These are phyloP conservation scores for Vaccinium myrtillus DNA, from an alignment of 148 eudicot genomes.

Conservation along the genomic window DNA sequence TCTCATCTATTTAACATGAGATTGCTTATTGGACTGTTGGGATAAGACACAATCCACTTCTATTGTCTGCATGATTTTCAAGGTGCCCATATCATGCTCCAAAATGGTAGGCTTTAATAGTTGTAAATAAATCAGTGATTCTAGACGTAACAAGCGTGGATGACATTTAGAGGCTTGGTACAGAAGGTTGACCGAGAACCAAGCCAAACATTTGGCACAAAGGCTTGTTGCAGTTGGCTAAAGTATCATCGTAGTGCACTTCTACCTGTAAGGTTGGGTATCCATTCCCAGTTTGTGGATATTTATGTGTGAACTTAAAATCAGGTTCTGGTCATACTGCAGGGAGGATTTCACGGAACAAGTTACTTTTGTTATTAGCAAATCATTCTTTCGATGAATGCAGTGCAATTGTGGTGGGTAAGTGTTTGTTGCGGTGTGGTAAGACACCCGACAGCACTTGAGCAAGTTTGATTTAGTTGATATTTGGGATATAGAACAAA, in stretches of 20 bases:
- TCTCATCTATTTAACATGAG: background rate
- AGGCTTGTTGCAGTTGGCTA: background rate
- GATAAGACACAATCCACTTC: background rate
- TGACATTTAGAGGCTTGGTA: background rate
- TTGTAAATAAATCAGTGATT: background rate
- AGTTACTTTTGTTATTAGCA: no score
- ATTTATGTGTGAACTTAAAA: no score
- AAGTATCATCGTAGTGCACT: background rate
- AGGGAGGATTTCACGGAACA: no score
- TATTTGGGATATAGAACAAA: no score
- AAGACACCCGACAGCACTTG: no score
- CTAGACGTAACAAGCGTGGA: background rate
- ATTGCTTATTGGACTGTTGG: background rate
- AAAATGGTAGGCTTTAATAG: background rate
- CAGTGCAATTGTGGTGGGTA: no score
- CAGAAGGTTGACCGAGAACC: background rate
- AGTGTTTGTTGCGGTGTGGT: no score
- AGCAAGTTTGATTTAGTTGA: no score
- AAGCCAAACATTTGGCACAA: background rate
- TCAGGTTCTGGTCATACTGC: no score
- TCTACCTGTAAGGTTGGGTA: background rate
- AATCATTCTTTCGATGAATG: no score
- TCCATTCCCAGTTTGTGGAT: background rate
- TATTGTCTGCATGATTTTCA: constrained; percentile 5
- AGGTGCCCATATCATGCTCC: background rate